Percentiles rank a stretch among this genome's conserved stretches.
Conservation (phyloP, 148 eudicot species). For the Oxyria digyna region DNA sequence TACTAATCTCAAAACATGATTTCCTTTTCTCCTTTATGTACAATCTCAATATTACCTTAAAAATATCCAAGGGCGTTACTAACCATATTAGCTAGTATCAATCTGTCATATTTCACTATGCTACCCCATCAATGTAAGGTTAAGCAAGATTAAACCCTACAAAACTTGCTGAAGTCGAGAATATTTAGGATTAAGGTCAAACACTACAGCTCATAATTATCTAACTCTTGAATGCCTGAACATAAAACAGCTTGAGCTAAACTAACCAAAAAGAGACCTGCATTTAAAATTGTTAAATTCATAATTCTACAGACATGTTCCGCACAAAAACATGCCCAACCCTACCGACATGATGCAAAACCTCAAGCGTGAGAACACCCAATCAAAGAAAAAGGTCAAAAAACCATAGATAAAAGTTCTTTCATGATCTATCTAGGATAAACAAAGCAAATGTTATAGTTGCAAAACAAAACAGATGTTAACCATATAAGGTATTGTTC, state of each 20-base stretch:
- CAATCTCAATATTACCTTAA: background rate
- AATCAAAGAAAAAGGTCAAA: too few species aligned
- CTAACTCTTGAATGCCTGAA: background rate
- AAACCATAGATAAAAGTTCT: background rate
- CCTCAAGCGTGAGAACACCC: background rate
- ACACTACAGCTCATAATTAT: background rate
- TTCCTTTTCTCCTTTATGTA: background rate
- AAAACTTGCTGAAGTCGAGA: background rate
- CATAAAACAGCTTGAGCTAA: background rate
- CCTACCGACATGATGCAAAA: background rate
- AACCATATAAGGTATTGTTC: background rate
- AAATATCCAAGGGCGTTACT: background rate
- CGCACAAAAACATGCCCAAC: background rate
- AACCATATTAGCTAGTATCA: background rate
- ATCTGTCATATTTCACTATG: too few species aligned
- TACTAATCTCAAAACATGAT: background rate
- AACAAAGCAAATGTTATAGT: too few species aligned
- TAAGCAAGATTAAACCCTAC: background rate
- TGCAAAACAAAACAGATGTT: too few species aligned
- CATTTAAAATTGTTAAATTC: background rate
- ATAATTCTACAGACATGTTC: background rate
- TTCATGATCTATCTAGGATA: background rate
- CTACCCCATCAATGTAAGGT: background rate
- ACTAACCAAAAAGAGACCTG: background rate
- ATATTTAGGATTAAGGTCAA: background rate